A percentile compares a stretch with the other conserved stretches of the same genome.
phyloP scores from a whole-genome alignment of 257 asterid genomes.

The Nicotiana noctiflora region DNA sequence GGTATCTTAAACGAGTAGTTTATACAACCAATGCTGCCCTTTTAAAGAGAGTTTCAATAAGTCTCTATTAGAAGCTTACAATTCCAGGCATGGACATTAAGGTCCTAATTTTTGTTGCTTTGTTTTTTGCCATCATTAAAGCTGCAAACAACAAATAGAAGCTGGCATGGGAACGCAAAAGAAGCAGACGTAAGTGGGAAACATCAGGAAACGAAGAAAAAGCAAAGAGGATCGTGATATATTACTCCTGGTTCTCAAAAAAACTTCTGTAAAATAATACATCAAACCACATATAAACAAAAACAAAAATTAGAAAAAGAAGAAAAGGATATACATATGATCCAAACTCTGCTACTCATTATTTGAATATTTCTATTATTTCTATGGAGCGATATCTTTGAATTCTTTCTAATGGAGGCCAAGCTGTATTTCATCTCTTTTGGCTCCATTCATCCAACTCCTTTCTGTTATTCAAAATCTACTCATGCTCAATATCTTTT shows the following conservation, averaged over 20 bases:
- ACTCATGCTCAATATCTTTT: background rate
- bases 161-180: slow-evolving; percentile 20
- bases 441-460: background rate
- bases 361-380: slow-evolving; percentile 32
- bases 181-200: too few relatives aligned
- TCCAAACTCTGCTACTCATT: slow-evolving; percentile 15
- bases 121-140: slow-evolving; percentile 18
- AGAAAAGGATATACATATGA: slow-evolving; percentile 13
- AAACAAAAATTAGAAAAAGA: background rate
- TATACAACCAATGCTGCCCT: too few relatives aligned
- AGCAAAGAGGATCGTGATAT: too few relatives aligned
- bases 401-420: slow-evolving; percentile 10
- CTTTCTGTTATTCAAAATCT: background rate
- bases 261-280: too few relatives aligned
- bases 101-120: background rate
- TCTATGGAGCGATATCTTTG: too few relatives aligned
- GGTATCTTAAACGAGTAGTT: too few relatives aligned
- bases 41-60: too few relatives aligned
- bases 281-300: background rate
- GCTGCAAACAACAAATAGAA: slow-evolving; percentile 10
- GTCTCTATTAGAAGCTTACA: too few relatives aligned
- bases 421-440: background rate
- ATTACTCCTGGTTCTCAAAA: background rate
- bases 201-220: too few relatives aligned
- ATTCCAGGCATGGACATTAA: background rate